Percentiles rank a stretch among this genome's conserved stretches.
These are phyloP conservation scores for Suillus weaverae DNA, from an alignment of 768 basidiomycete species.

Conservation along the genomic window DNA sequence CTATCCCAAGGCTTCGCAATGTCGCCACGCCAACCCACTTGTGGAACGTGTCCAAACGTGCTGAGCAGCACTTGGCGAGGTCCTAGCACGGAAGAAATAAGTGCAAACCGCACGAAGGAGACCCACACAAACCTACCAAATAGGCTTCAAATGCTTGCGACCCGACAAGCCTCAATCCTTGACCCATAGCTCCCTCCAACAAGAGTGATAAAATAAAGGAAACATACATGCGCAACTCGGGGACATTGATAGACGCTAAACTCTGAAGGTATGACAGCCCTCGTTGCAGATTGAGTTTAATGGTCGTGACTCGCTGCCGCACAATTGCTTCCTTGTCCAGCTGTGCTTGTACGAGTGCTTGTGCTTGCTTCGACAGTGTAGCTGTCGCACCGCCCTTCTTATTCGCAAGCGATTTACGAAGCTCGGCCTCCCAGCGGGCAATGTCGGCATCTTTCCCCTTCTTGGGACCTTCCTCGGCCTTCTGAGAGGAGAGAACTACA, in stretches of 20 bases:
- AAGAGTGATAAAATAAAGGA: slow-evolving; percentile 59
- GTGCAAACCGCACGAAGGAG: not conserved
- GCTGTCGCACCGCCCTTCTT: slow-evolving; percentile 64
- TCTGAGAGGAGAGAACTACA: slow-evolving; percentile 63
- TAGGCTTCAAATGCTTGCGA: slow-evolving; percentile 70
- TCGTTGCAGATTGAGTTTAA: slow-evolving; percentile 58
- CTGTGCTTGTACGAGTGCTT: slow-evolving; percentile 80
- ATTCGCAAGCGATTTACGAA: slow-evolving; percentile 78
- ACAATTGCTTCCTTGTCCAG: slow-evolving; percentile 75
- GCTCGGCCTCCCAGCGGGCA: slow-evolving; percentile 92
- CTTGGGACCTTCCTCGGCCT: slow-evolving; percentile 45
- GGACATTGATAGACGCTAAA: slow-evolving; percentile 51
- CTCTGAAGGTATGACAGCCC: slow-evolving; percentile 71
- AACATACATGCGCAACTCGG: slow-evolving; percentile 58
- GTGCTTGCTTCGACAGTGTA: slow-evolving; percentile 79
- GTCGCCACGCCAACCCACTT: slow-evolving; percentile 84
- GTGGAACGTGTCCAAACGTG: slow-evolving; percentile 65
- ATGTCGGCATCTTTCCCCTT: slow-evolving; percentile 91
- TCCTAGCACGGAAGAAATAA: slow-evolving; percentile 40
- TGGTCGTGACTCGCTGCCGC: slow-evolving; percentile 53
- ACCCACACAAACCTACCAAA: slow-evolving; percentile 51
- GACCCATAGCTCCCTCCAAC: slow-evolving; percentile 62
- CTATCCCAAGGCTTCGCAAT: slow-evolving; percentile 67
- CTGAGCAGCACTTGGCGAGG: slow-evolving; percentile 69
- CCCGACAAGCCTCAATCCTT: slow-evolving; percentile 64